Evolutionary conservation across 2,329 filamentous ascomycete genomes (phyloP).

Genomic region (Calonectria leucothoes): DNA sequence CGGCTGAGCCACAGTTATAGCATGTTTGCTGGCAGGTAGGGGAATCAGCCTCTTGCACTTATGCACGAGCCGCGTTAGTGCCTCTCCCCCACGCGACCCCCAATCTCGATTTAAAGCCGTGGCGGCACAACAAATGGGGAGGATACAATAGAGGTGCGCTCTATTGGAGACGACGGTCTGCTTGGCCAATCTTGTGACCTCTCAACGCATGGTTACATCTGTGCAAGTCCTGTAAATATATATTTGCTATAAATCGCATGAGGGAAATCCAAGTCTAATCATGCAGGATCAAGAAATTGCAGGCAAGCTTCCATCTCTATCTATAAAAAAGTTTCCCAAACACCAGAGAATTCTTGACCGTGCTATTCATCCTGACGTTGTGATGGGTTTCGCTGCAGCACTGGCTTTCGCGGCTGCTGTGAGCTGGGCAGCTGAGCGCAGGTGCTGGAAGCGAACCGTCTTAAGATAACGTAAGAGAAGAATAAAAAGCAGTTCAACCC

Average conservation of each 20-base stretch:
- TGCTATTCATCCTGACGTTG: conserved; percentile 27
- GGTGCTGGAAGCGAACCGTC: conserved; percentile 74
- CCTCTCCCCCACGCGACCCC: neutral
- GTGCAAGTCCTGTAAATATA: neutral
- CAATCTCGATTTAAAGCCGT: neutral
- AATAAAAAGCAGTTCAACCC: conserved; percentile 89
- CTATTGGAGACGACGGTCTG: neutral
- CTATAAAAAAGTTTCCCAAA: conserved; percentile 23
- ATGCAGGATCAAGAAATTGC: conserved; percentile 19
- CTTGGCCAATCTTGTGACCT: too few species aligned
- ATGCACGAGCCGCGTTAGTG: neutral
- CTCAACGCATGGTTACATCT: neutral
- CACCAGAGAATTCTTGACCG: conserved; percentile 21
- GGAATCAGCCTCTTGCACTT: neutral
- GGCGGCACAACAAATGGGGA: neutral
- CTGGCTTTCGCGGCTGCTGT: conserved; percentile 65
- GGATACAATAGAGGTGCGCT: neutral
- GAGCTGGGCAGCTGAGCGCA: conserved; percentile 73
- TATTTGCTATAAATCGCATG: neutral
- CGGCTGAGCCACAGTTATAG: neutral
- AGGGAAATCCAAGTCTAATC: neutral
- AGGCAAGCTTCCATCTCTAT: conserved; percentile 36
- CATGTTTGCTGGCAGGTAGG: neutral
- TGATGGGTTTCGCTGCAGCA: conserved; percentile 44
- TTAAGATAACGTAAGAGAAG: conserved; percentile 86